Conservation (phyloP, 2,329 filamentous ascomycete species). For the Alternaria arborescens region DNA sequence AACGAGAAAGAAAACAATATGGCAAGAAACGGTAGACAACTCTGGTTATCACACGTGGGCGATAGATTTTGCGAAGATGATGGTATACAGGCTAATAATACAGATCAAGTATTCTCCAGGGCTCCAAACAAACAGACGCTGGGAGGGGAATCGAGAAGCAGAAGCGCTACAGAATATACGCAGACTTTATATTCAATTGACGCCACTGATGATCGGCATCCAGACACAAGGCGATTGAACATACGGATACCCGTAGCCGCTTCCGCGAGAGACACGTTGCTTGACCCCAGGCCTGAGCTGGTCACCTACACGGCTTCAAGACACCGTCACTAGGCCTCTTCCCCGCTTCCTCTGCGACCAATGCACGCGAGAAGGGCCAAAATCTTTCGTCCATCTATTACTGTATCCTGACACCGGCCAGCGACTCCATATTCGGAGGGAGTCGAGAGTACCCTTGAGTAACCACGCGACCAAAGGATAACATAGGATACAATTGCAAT, state of each 20-base stretch:
- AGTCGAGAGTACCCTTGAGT: background rate
- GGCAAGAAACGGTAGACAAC: background rate
- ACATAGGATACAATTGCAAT: background rate
- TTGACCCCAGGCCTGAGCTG: background rate
- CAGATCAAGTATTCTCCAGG: background rate
- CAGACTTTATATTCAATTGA: background rate
- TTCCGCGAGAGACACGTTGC: constrained; percentile 1
- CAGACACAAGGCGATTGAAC: background rate
- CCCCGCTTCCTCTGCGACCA: background rate
- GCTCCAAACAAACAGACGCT: background rate
- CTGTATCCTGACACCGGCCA: background rate
- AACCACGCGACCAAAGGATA: constrained; percentile 10
- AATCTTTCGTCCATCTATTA: background rate
- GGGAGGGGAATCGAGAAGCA: background rate
- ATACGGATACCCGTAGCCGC: background rate
- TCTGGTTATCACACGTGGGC: background rate
- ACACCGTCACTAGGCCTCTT: constrained; percentile 1
- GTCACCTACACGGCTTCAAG: background rate
- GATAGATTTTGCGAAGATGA: background rate
- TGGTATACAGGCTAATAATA: constrained; percentile 10
- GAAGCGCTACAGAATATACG: too few relatives aligned
- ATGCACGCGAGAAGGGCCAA: background rate
- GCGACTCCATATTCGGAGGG: background rate
- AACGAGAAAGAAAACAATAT: background rate
- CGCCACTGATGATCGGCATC: background rate